Evolutionary conservation across 140 eudicot species (phyloP).

Genomic region (Artemisia princeps): DNA sequence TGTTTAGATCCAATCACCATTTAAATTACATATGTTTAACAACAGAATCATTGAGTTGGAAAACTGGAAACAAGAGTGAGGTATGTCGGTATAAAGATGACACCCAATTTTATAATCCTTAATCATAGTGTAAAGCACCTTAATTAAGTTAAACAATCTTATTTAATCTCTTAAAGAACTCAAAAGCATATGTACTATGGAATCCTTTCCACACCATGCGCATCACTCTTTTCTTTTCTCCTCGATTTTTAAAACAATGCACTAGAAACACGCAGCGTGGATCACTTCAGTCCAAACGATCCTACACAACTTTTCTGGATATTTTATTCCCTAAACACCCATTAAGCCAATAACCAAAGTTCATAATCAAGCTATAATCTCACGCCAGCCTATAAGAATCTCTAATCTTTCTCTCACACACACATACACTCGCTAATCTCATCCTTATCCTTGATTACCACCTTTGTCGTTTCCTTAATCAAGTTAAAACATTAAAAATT

Average conservation of each 20-base stretch:
- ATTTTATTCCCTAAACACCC: conserved; percentile 24
- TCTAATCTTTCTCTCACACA: conserved; percentile 16
- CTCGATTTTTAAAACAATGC: conserved; percentile 1
- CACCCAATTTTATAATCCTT: conserved; percentile 38
- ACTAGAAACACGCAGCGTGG: conserved; percentile 20
- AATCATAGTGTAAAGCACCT: conserved; percentile 26
- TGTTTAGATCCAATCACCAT: conserved; percentile 36
- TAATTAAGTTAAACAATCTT: conserved; percentile 22
- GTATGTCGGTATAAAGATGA: conserved; percentile 69
- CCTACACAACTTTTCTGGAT: conserved; percentile 21
- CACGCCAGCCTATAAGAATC: conserved; percentile 36
- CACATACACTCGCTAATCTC: conserved; percentile 24
- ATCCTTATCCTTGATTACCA: conserved; percentile 63
- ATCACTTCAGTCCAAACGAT: conserved; percentile 26
- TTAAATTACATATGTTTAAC: conserved; percentile 35
- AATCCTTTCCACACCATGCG: conserved; percentile 52
- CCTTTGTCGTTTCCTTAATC: conserved; percentile 28
- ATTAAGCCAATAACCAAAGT: conserved; percentile 26
- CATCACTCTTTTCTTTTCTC: conserved; percentile 28
- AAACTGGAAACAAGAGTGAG: conserved; percentile 57
- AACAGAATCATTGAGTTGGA: conserved; percentile 43
- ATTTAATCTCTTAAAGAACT: conserved; percentile 21
- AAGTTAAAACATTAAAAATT: conserved; percentile 27
- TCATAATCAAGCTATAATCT: conserved; percentile 25
- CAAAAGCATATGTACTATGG: conserved; percentile 42